Conservation (phyloP, 768 basidiomycete species). For the Botryobasidium botryosum region DNA sequence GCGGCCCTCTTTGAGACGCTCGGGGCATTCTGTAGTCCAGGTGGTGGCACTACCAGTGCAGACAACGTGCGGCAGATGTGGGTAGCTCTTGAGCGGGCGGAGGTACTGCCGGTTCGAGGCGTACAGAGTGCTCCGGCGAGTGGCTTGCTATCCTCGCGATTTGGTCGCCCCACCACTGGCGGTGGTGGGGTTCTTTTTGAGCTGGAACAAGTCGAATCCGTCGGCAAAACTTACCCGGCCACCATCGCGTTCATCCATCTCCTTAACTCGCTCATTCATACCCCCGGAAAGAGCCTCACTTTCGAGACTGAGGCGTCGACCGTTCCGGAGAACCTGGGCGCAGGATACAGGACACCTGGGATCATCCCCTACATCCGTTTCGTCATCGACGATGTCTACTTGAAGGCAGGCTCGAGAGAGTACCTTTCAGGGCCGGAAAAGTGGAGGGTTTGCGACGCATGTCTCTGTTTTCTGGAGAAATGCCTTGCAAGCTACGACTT, state of each 20-base stretch:
- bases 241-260: conserved; percentile 79
- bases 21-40: conserved; percentile 68
- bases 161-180: conserved; percentile 34
- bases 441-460: conserved; percentile 77
- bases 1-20: conserved; percentile 69
- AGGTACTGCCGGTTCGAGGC: conserved; percentile 27
- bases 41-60: conserved; percentile 51
- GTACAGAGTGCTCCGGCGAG: conserved; percentile 19
- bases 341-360: conserved; percentile 64
- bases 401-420: conserved; percentile 55
- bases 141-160: conserved; percentile 31
- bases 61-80: conserved; percentile 74
- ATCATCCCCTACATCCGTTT: conserved; percentile 72
- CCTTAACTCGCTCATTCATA: conserved; percentile 68
- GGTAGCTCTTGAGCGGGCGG: conserved; percentile 67
- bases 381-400: conserved; percentile 78
- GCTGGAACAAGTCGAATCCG: conserved; percentile 72
- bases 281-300: conserved; percentile 51
- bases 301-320: conserved; percentile 49
- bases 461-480: conserved; percentile 71
- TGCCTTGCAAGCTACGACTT: conserved; percentile 69
- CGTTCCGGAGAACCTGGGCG: conserved; percentile 64
- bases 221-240: conserved; percentile 63
- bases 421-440: conserved; percentile 59
- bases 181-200: conserved; percentile 73